Conservation (phyloP, 768 basidiomycete species). For the Termitomyces bulborhizus region DNA sequence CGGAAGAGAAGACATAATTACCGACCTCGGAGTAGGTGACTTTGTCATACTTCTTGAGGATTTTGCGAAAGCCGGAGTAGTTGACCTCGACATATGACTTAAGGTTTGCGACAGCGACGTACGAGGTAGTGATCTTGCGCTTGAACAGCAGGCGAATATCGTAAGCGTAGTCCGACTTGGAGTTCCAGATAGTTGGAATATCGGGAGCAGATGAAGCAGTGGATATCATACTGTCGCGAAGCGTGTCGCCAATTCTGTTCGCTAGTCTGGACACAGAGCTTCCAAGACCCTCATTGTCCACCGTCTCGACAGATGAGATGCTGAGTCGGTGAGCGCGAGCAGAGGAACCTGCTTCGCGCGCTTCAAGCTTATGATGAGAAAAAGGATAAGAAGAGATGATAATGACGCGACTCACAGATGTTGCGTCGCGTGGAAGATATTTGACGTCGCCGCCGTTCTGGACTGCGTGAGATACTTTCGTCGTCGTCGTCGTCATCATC, state of each 20-base stretch:
- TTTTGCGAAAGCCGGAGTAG: slow-evolving; percentile 90
- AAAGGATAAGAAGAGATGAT: not conserved
- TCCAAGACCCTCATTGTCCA: slow-evolving; percentile 6
- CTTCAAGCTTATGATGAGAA: not conserved
- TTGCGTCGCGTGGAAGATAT: slow-evolving; percentile 19
- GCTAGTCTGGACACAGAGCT: slow-evolving; percentile 31
- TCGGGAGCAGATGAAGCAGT: slow-evolving; percentile 11
- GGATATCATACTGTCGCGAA: slow-evolving; percentile 47
- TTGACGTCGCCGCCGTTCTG: slow-evolving; percentile 31
- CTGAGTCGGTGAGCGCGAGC: slow-evolving; percentile 29
- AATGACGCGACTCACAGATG: slow-evolving; percentile 1
- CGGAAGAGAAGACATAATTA: not conserved
- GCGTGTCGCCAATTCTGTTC: slow-evolving; percentile 37
- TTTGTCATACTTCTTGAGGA: slow-evolving; percentile 98
- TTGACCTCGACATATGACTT: slow-evolving; percentile 89
- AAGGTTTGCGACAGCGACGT: slow-evolving; percentile 69
- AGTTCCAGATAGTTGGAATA: slow-evolving; percentile 64
- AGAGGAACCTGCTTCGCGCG: slow-evolving; percentile 4
- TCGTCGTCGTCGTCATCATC: slow-evolving; percentile 53
- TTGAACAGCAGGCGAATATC: slow-evolving; percentile 86
- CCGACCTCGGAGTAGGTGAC: slow-evolving; percentile 67
- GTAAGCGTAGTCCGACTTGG: slow-evolving; percentile 72
- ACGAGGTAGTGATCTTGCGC: slow-evolving; percentile 78
- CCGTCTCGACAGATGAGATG: slow-evolving; percentile 42
- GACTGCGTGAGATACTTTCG: slow-evolving; percentile 33